These are phyloP conservation scores for Plasmodium gonderi DNA, from an alignment of 169 alveolate species.

Conservation along the genomic window DNA sequence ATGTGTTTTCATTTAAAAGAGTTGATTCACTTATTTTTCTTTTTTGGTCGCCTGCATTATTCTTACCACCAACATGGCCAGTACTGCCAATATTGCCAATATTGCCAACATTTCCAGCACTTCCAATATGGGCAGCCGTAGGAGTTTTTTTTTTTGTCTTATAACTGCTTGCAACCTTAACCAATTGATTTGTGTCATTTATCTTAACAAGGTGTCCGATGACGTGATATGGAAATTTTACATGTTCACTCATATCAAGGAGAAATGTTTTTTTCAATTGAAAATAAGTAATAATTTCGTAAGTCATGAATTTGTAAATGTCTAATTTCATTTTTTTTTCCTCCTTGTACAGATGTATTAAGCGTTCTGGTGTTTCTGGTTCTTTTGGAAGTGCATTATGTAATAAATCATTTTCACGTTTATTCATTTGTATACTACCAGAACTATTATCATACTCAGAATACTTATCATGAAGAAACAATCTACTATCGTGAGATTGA, in stretches of 20 bases:
- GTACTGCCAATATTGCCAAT: background rate
- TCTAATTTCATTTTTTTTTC: slow-evolving; percentile 62
- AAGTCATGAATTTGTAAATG: slow-evolving; percentile 53
- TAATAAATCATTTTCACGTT: background rate
- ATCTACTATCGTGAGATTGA: background rate
- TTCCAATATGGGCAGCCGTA: background rate
- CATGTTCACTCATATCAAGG: slow-evolving; percentile 72
- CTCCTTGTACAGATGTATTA: slow-evolving; percentile 54
- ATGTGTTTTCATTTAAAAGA: background rate
- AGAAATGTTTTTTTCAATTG: slow-evolving; percentile 69
- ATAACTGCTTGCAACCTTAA: background rate
- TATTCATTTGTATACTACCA: background rate
- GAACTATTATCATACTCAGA: background rate
- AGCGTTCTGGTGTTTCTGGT: slow-evolving; percentile 55
- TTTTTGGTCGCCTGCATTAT: background rate
- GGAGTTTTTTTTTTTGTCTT: background rate
- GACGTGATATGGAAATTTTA: slow-evolving; percentile 37
- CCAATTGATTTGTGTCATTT: background rate
- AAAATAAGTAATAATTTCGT: slow-evolving; percentile 56
- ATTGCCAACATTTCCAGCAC: background rate
- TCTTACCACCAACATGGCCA: background rate
- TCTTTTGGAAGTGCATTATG: background rate
- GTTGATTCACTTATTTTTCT: background rate
- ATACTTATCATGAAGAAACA: background rate
- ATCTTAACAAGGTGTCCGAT: slow-evolving; percentile 46